Percentiles rank a stretch among this genome's conserved stretches.
Evolutionary conservation across 805 yeast genomes (phyloP).

Genomic region (Scheffersomyces stipitis): DNA sequence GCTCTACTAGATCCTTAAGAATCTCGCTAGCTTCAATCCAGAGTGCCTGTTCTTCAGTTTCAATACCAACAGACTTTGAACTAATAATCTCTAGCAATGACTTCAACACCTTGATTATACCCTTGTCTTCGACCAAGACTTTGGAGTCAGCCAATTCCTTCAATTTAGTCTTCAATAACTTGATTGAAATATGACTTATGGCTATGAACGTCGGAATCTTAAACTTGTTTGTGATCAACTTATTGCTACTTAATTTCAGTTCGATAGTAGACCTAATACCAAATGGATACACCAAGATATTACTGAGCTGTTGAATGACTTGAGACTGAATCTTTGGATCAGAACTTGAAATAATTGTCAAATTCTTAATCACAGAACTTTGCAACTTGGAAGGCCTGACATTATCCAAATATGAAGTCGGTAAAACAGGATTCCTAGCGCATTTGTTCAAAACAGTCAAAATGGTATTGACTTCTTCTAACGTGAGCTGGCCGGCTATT

Average conservation of each 20-base stretch:
- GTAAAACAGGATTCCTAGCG: conserved; percentile 71
- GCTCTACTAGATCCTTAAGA: conserved; percentile 34
- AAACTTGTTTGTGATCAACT: conserved; percentile 23
- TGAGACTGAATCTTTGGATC: conserved; percentile 39
- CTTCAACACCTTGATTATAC: conserved; percentile 45
- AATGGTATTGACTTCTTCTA: conserved; percentile 46
- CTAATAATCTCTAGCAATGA: conserved; percentile 55
- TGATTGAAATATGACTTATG: conserved; percentile 49
- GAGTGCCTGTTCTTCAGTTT: conserved; percentile 30
- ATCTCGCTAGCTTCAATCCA: conserved; percentile 56
- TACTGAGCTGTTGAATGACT: conserved; percentile 53
- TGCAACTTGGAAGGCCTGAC: conserved; percentile 61
- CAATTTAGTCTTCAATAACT: conserved; percentile 40
- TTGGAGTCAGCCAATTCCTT: conserved; percentile 24
- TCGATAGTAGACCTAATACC: conserved; percentile 58
- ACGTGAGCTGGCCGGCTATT: conserved; percentile 27
- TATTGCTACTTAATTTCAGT: conserved; percentile 46
- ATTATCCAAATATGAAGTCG: conserved; percentile 55
- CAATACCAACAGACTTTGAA: conserved; percentile 38
- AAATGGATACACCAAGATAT: conserved; percentile 58
- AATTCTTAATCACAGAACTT: conserved; percentile 49
- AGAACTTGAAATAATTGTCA: conserved; percentile 33
- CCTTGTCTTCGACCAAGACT: conserved; percentile 43
- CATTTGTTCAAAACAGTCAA: conserved; percentile 62
- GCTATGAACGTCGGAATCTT: conserved; percentile 67